Percentiles rank a stretch among this genome's conserved stretches.
Conservation (phyloP, 192 early-diverging fungal genomes). For the Linderina pennispora region DNA sequence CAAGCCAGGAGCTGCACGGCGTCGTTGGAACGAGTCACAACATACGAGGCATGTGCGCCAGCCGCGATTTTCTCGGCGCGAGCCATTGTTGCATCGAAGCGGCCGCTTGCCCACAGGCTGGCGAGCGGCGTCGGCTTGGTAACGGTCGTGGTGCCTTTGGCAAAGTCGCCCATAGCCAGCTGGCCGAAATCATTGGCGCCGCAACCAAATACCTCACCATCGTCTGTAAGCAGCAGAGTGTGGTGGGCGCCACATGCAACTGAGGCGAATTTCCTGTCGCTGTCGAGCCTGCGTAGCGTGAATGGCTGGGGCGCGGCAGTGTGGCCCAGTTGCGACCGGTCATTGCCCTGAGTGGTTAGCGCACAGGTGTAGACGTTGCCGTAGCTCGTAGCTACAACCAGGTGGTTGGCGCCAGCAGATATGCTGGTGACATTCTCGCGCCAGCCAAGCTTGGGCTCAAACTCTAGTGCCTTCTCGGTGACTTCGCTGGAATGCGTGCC, state of each 20-base stretch:
- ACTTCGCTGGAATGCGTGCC: conserved; percentile 3
- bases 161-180: conserved; percentile 29
- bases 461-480: conserved; percentile 1
- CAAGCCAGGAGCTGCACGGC: conserved; percentile 14
- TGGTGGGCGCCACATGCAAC: conserved; percentile 25
- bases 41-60: conserved; percentile 23
- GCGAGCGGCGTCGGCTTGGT: conserved; percentile 10
- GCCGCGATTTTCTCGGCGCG: conserved; percentile 24
- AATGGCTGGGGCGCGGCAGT: conserved; percentile 4
- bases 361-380: conserved; percentile 35
- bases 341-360: conserved; percentile 16
- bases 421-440: conserved; percentile 30
- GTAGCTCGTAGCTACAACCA: conserved; percentile 19
- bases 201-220: conserved; percentile 36
- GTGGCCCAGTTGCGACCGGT: conserved; percentile 21
- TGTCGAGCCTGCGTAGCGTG: conserved; percentile 12
- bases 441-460: conserved; percentile 37
- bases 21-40: conserved; percentile 7
- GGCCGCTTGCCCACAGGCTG: conserved; percentile 17
- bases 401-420: conserved; percentile 28
- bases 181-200: conserved; percentile 44
- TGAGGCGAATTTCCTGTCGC: conserved; percentile 8
- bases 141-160: conserved; percentile 13
- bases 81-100: conserved; percentile 2
- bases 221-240: conserved; percentile 22